Base-by-base conservation (phyloP, 2,329 filamentous ascomycete genomes). In the Fusarium virguliforme region DNA sequence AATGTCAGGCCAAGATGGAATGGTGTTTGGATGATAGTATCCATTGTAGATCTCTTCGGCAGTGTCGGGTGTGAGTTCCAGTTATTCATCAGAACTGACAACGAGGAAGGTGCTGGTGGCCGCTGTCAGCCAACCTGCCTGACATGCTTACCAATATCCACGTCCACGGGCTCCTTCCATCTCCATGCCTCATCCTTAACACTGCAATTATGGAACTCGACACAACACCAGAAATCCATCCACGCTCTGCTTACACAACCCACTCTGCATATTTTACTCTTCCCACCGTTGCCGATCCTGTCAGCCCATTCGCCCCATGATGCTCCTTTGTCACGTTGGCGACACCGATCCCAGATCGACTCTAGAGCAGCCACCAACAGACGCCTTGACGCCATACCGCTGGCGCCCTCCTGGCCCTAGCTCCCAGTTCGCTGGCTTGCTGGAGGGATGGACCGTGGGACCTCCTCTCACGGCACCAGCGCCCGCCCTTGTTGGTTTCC, bases 311-410 rank as follows among this genome's bases (percentile, higher is more conserved):
- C 43, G 43, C 43, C 41, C 34, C 35, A 60, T 64, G 53, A 54
- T 57, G 12, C 55, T 37, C 30, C 38, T 34, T 64, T 62, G 41
- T 67, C 71, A 56, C 50, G 54, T 61, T 68, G 57, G 59, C 55
- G 59, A 43, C 64, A 60, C 60, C 56, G 58, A 59, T 38, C 61
- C 53, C 62, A 60, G 69, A 71, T 72, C 73, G 58, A 61, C 62
- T 65, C 62, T 60, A 48, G 53, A 63, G 46, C 64, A 74, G 67
- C 69, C 65, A 75, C 72, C 67, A 67, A 71, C 66, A 73, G 65
- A 68, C 74, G 74, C 74, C 66, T 73, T 76, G 67, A 76, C 74
- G 74, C 74, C 74, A 59, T 76, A 74, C 73, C 73, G 68, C 65
- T 48, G 40, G 48, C 40, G 53, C 54, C 67, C 38, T 34, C 57